phyloP scores from a whole-genome alignment of 306 rosid species.

The Fragaria nilgerrensis region DNA sequence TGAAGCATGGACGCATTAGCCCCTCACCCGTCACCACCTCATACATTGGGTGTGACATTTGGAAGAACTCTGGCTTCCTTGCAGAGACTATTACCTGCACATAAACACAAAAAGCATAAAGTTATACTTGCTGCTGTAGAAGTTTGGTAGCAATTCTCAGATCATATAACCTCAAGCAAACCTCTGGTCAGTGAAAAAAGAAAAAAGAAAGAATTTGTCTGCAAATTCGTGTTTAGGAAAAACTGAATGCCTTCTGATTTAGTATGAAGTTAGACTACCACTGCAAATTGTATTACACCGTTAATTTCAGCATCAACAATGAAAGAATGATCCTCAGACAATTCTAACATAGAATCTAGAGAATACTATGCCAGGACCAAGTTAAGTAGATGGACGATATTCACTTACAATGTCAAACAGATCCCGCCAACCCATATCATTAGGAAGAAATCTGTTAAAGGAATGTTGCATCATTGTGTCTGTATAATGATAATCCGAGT shows the following conservation, averaged over 20 bases:
- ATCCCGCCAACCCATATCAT: slow-evolving; percentile 94
- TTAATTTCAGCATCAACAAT: background rate
- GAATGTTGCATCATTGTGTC: slow-evolving; percentile 98
- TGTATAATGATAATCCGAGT: slow-evolving; percentile 88
- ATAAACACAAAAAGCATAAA: slow-evolving; percentile 14
- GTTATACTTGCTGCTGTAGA: background rate
- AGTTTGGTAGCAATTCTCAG: slow-evolving; percentile 3
- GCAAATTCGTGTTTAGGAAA: background rate
- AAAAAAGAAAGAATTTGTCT: background rate
- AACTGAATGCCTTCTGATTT: background rate
- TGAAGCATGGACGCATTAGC: slow-evolving; percentile 95
- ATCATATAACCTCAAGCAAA: background rate
- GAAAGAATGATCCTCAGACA: background rate
- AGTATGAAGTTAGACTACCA: background rate
- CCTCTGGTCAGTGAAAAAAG: background rate
- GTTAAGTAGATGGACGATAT: background rate
- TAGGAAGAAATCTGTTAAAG: slow-evolving; percentile 92
- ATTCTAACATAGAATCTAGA: background rate
- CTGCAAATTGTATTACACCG: background rate
- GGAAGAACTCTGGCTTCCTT: slow-evolving; percentile 97
- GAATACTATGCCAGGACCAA: background rate
- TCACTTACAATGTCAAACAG: slow-evolving; percentile 90
- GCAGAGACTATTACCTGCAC: slow-evolving; percentile 89
- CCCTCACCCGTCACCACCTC: slow-evolving; percentile 98
- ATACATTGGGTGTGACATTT: slow-evolving; percentile 87